Conservation (phyloP, 257 asterid genomes). For the Solanum stenotomum region DNA sequence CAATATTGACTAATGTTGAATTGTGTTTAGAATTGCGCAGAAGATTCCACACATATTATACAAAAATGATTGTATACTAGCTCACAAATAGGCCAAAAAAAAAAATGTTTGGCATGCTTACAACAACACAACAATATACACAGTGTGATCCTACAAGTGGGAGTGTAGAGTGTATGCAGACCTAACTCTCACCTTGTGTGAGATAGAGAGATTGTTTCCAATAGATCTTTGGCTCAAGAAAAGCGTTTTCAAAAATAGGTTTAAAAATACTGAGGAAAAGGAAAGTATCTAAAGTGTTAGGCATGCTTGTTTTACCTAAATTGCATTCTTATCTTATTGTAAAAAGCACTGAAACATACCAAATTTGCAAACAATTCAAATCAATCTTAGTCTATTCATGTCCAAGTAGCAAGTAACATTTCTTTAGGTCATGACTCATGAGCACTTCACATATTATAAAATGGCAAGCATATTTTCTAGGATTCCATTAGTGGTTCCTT, state of each 20-base stretch:
- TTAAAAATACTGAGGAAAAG: background rate
- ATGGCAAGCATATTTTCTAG: background rate
- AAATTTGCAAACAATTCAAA: background rate
- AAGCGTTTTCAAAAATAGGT: background rate
- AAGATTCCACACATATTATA: background rate
- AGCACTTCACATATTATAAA: background rate
- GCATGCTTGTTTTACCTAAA: background rate
- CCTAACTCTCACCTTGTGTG: background rate
- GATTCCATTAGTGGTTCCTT: constrained; percentile 23
- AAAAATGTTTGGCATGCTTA: background rate
- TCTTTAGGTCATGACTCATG: background rate
- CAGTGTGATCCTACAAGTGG: background rate
- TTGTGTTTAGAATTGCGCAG: background rate
- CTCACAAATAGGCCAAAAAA: background rate
- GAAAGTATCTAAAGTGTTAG: background rate
- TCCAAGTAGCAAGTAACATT: background rate
- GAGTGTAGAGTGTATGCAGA: background rate
- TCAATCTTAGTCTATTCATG: background rate
- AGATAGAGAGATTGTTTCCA: background rate
- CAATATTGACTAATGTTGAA: background rate
- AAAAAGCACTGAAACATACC: background rate
- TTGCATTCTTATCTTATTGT: background rate
- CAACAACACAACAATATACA: background rate
- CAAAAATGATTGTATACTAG: background rate
- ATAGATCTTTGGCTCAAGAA: background rate